Evolutionary conservation across 1,139 yeast species (phyloP), one percentile per base, ranked within the genome.

Genomic region (Maudiozyma humilis): DNA sequence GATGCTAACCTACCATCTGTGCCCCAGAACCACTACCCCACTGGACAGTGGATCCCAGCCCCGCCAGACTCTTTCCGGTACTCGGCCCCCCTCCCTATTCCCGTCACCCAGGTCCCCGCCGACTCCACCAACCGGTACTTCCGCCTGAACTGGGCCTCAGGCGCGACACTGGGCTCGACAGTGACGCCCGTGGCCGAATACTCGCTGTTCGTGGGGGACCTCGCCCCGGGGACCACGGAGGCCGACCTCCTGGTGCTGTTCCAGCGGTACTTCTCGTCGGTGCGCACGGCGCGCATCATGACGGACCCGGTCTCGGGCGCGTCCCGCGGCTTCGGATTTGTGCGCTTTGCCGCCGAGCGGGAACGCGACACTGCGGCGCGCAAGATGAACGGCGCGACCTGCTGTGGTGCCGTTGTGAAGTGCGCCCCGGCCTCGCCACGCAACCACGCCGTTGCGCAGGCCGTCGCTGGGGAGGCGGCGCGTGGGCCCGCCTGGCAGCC

Each of bases 311-410:
- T 74, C 18, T 78, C 93, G 2, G 84, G 83, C 15, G 70, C 73
- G 18, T 82, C 95, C 2, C 78, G 91, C 54, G 94, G 96, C 34
- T 87, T 85, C 65, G 97, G 96, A 1, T 88, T 89, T 64, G 91
- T 88, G n/a, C 74, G 95, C 49, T 87, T 89, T 62, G 68, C 75
- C 36, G 75, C 76, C 46, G 83, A 79, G 52, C 72, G 74, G n/a
- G 85, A 82, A 44, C 82, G 88, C 65, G 79, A 78, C 51, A 70
- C 79, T 39, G 95, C 96, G 0, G 67, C 86, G 35, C 66, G 71
- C 23, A 94, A 85, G 57, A 85, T 86, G 95, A 69, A 66, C 51
- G 76, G 76, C 8, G 27, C 27, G 10, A 10, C 10, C 8, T 23
- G 27, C 10, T 23, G 27, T 10, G 27, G 27, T 10, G 8, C 6